phyloP scores from a whole-genome alignment of 2,329 filamentous ascomycete species.

The Aplosporella prunicola region DNA sequence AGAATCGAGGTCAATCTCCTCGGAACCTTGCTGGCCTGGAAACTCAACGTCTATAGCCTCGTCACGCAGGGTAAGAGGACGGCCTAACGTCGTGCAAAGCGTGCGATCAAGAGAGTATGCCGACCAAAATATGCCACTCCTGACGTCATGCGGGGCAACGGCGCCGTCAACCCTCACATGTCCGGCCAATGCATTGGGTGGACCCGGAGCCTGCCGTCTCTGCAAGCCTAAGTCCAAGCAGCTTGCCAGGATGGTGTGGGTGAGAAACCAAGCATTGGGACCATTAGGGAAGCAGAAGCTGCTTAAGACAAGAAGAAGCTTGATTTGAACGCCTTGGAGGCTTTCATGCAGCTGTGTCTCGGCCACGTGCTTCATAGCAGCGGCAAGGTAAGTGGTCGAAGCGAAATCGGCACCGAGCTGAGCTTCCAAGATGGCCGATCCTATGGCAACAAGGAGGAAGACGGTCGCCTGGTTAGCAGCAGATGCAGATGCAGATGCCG shows the following conservation, averaged over 20 bases:
- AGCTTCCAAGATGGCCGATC: slow-evolving; percentile 37
- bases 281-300: slow-evolving; percentile 43
- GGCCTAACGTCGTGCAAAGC: slow-evolving; percentile 47
- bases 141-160: slow-evolving; percentile 45
- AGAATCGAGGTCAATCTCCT: slow-evolving; percentile 1
- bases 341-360: slow-evolving; percentile 41
- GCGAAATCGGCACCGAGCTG: slow-evolving; percentile 37
- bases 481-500: too few relatives aligned
- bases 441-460: slow-evolving; percentile 38
- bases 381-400: slow-evolving; percentile 41
- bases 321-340: slow-evolving; percentile 40
- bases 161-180: slow-evolving; percentile 29
- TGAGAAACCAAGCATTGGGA: slow-evolving; percentile 46
- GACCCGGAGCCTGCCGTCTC: slow-evolving; percentile 20
- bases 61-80: slow-evolving; percentile 46
- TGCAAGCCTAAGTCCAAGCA: slow-evolving; percentile 45
- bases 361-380: slow-evolving; percentile 41
- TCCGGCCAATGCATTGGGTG: too few relatives aligned
- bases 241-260: slow-evolving; percentile 46
- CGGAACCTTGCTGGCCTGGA: slow-evolving; percentile 30
- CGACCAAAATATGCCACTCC: slow-evolving; percentile 48
- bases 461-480: background rate
- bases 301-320: slow-evolving; percentile 40
- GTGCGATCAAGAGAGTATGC: slow-evolving; percentile 44
- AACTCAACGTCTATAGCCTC: slow-evolving; percentile 42